Base-by-base conservation (phyloP, 768 basidiomycete species). In the Hemileccinum impolitum region DNA sequence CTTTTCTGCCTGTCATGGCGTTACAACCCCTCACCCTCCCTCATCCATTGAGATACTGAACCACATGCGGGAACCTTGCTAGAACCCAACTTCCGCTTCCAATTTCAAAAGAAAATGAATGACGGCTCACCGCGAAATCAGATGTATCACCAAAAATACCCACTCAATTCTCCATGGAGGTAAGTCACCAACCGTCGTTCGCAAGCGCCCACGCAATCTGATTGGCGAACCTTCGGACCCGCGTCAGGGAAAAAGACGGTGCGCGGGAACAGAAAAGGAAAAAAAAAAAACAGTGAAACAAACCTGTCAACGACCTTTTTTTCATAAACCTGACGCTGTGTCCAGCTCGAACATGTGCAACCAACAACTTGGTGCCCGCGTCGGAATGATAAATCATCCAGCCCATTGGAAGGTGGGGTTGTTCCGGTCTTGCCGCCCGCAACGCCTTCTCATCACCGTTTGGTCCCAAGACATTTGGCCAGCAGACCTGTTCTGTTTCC, bases 141-240 rank as follows among this genome's bases (percentile, higher is more conserved):
- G 25, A 19, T 38, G 47, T 35, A n/a, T 40, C 47, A 40, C 32
- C 32, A 40, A 55, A 41, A 44, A 36, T 25, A 12, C 40, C 23
- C 26, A 36, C 36, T 28, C 23, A 9, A n/a, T 48, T 39, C 60
- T 43, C 46, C 50, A 47, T 51, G 51, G 47, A 47, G 48, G 42
- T 45, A 50, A 1, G n/a, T 19, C 8, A 28, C 43, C 28, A 19
- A 11, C 28, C 19, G 4, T 39, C 34, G 34, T 26, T 38, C 28
- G n/a, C 50, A 4, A 18, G 11, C 31, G 6, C 36, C 38, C 43
- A 38, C 38, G 40, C 17, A 17, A 13, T 47, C 35, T 45, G 52
- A 54, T 48, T 37, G 36, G 42, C 32, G 17, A 40, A 18, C 31
- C 26, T 32, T 41, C 43, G 50, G 46, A 37, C 48, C 55, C 48